phyloP scores from a whole-genome alignment of 2,329 filamentous ascomycete species.

The Escovopsis sp. region DNA sequence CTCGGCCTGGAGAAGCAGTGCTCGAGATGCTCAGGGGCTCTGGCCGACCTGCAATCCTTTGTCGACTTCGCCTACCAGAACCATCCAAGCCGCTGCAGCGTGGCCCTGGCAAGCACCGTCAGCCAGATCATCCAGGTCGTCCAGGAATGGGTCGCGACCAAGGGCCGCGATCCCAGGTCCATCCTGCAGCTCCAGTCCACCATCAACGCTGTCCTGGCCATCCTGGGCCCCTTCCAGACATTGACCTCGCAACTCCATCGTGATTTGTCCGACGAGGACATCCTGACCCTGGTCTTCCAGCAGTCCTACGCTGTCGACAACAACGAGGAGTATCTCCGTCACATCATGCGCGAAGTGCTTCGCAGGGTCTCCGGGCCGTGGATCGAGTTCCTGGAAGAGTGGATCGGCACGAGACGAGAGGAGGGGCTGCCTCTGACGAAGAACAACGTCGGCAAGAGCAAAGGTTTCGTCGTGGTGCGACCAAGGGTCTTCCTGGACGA shows the following conservation, averaged over 20 bases:
- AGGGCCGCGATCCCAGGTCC: conserved; percentile 28
- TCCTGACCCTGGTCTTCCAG: conserved; percentile 47
- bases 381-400: conserved; percentile 53
- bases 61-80: conserved; percentile 30
- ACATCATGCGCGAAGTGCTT: conserved; percentile 53
- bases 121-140: conserved; percentile 33
- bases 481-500: conserved; percentile 42
- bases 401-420: conserved; percentile 56
- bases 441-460: conserved; percentile 26
- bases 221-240: conserved; percentile 36
- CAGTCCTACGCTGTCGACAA: conserved; percentile 51
- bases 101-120: conserved; percentile 37
- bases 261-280: conserved; percentile 39
- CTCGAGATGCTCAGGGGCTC: conserved; percentile 31
- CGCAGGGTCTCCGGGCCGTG: conserved; percentile 49
- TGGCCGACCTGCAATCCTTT: conserved; percentile 31
- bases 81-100: conserved; percentile 29
- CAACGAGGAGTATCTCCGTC: conserved; percentile 43
- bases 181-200: conserved; percentile 38
- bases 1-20: conserved; percentile 32
- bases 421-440: conserved; percentile 39
- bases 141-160: conserved; percentile 32
- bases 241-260: conserved; percentile 33
- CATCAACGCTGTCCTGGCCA: conserved; percentile 29
- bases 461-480: conserved; percentile 47